A percentile compares a stretch with the other conserved stretches of the same genome.
phyloP scores from a whole-genome alignment of 148 eudicot species.

The Diospyros kaki region DNA sequence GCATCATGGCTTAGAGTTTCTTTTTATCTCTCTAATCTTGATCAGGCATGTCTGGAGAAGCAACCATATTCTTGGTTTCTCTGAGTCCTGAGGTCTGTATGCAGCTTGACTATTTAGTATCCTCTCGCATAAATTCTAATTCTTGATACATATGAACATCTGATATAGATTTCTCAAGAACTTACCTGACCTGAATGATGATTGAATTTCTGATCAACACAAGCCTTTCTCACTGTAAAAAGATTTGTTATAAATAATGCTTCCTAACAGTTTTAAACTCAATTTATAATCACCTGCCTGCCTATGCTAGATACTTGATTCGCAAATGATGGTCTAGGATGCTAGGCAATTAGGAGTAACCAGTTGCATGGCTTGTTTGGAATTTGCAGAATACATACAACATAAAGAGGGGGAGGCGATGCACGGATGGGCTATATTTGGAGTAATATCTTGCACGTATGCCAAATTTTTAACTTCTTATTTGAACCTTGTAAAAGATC shows the following conservation, averaged over 20 bases:
- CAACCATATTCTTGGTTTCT: too few species aligned
- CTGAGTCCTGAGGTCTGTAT: too few species aligned
- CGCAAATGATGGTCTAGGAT: background rate
- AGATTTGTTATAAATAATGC: background rate
- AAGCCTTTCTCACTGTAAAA: background rate
- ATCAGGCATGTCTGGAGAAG: too few species aligned
- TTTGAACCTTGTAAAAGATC: background rate
- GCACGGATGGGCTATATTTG: constrained; percentile 88
- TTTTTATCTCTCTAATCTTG: too few species aligned
- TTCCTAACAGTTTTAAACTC: background rate
- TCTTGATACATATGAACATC: background rate
- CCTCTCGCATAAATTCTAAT: background rate
- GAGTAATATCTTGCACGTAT: constrained; percentile 75
- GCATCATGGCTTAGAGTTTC: too few species aligned
- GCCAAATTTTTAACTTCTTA: constrained; percentile 11
- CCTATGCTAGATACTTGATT: background rate
- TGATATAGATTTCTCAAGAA: background rate
- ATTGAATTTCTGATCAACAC: background rate
- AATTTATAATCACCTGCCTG: background rate
- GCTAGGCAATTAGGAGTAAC: background rate
- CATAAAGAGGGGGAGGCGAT: constrained; percentile 38
- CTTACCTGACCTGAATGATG: constrained; percentile 2
- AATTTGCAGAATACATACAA: constrained; percentile 55
- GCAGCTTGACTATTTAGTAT: too few species aligned
- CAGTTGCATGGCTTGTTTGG: constrained; percentile 3